These are phyloP conservation scores for Tylopilus sp. DNA, from an alignment of 768 basidiomycete genomes.

Conservation along the genomic window DNA sequence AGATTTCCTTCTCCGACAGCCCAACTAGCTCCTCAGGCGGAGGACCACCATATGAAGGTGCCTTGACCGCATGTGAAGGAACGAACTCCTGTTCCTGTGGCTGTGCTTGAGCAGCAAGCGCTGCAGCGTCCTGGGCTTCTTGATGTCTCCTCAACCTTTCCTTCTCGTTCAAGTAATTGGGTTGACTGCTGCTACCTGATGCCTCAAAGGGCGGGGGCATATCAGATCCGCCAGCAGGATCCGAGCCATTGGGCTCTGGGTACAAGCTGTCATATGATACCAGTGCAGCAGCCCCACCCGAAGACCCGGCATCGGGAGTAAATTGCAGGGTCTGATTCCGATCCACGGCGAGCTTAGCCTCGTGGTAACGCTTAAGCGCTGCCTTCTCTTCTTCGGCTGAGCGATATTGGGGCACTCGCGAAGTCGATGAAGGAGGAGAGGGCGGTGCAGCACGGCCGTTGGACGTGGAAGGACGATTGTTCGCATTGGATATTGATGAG, in stretches of 20 bases:
- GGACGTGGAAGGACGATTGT: slow-evolving; percentile 15
- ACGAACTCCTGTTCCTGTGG: slow-evolving; percentile 14
- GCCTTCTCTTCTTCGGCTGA: slow-evolving; percentile 77
- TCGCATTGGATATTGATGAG: slow-evolving; percentile 32
- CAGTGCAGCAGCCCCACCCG: slow-evolving; percentile 35
- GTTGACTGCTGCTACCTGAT: slow-evolving; percentile 33
- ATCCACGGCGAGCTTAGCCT: slow-evolving; percentile 70
- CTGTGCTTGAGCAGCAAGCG: slow-evolving; percentile 27
- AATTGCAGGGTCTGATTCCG: slow-evolving; percentile 45
- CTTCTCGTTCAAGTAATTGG: slow-evolving; percentile 56
- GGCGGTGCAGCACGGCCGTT: slow-evolving; percentile 30
- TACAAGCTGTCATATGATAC: slow-evolving; percentile 64
- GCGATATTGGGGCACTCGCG: slow-evolving; percentile 45
- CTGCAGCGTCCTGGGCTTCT: slow-evolving; percentile 65
- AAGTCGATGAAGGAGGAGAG: slow-evolving; percentile 24
- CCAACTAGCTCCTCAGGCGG: slow-evolving; percentile 23
- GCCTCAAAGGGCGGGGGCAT: slow-evolving; percentile 55
- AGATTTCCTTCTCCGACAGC: slow-evolving; percentile 53
- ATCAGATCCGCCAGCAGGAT: slow-evolving; percentile 26
- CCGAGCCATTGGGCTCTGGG: slow-evolving; percentile 36
- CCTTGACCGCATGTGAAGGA: slow-evolving; percentile 18
- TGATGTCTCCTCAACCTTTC: slow-evolving; percentile 61
- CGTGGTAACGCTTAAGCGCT: slow-evolving; percentile 60
- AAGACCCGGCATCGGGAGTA: slow-evolving; percentile 14
- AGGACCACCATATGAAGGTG: slow-evolving; percentile 22